Conservation (phyloP, 139 green algal genomes). For the Picochlorum sp. region DNA sequence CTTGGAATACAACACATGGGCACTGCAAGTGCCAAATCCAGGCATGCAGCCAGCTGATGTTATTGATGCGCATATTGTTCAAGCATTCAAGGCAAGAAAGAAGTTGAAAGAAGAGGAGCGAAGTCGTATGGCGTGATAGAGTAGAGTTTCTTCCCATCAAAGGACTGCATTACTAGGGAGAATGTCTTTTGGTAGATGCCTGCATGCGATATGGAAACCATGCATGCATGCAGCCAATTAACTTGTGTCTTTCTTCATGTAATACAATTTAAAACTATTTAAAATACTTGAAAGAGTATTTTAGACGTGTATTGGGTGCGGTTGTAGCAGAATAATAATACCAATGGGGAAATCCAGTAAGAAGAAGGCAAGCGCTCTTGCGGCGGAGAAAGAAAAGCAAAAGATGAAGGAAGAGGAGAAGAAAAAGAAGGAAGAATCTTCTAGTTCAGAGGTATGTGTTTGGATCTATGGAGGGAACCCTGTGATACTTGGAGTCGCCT, state of each 20-base stretch:
- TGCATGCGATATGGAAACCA: no score
- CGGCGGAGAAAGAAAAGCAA: constrained; percentile 1
- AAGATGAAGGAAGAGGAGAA: constrained; percentile 1
- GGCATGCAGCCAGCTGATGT: background rate
- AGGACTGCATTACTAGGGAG: no score
- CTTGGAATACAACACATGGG: constrained; percentile 35
- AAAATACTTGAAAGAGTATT: background rate
- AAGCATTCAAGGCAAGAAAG: constrained; percentile 1
- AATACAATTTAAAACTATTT: background rate
- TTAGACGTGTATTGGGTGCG: background rate
- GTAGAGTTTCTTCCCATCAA: no score
- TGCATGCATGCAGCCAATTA: background rate
- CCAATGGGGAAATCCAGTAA: constrained; percentile 1
- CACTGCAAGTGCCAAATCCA: constrained; percentile 11
- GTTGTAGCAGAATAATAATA: background rate
- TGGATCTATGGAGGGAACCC: no score
- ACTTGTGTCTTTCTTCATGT: background rate
- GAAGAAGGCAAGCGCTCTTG: background rate
- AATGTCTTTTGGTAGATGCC: no score
- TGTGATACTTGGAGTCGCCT: no score
- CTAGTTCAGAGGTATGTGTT: constrained; percentile 5
- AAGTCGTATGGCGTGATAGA: background rate
- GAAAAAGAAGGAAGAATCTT: background rate
- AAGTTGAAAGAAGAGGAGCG: background rate
- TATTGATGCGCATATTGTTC: constrained; percentile 2